Conservation (phyloP, 129 eudicot species). For the Lonicera japonica region DNA sequence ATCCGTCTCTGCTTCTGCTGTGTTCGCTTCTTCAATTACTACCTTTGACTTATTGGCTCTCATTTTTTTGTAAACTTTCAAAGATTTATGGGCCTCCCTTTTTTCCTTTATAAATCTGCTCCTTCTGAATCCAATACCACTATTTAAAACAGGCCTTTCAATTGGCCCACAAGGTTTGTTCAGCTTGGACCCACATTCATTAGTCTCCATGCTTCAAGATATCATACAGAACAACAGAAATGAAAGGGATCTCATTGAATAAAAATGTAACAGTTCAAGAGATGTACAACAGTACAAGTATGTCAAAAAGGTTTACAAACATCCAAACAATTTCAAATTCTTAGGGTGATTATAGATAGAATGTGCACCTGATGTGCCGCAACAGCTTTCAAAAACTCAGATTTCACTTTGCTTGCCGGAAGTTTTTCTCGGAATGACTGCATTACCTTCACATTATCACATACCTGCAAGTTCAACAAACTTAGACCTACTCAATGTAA, state of each 20-base stretch:
- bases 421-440: slow-evolving; percentile 73
- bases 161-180: too few species aligned
- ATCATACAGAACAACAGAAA: background rate
- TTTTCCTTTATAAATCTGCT: too few species aligned
- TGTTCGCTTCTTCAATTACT: too few species aligned
- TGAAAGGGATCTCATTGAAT: background rate
- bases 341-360: background rate
- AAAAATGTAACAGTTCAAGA: background rate
- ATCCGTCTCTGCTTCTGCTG: too few species aligned
- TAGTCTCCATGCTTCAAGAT: too few species aligned
- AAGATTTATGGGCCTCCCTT: too few species aligned
- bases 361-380: slow-evolving; percentile 64
- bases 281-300: too few species aligned
- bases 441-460: slow-evolving; percentile 59
- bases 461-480: slow-evolving; percentile 28
- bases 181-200: too few species aligned
- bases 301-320: background rate
- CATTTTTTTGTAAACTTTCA: too few species aligned
- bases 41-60: too few species aligned
- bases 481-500: background rate
- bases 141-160: too few species aligned
- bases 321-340: background rate
- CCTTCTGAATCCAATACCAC: too few species aligned
- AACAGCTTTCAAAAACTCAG: slow-evolving; percentile 82
- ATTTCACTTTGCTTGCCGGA: slow-evolving; percentile 68